Evolutionary conservation across 768 basidiomycete species (phyloP).

Genomic region (Leccinum variicolor): DNA sequence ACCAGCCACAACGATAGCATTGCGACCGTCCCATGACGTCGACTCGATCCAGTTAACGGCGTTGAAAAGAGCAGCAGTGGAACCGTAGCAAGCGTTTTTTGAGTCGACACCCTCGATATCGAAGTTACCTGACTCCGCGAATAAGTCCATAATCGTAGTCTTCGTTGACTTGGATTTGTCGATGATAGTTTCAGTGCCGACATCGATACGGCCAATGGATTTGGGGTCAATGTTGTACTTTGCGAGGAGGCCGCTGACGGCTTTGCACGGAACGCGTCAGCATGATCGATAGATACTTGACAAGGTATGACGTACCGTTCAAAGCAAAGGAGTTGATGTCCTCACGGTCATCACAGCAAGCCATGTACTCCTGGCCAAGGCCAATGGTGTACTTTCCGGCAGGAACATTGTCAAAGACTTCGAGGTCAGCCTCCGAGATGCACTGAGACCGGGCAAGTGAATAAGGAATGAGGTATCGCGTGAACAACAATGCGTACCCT

Average conservation of each 20-base stretch:
- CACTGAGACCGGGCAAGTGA: conserved; percentile 48
- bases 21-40: conserved; percentile 94
- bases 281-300: not conserved
- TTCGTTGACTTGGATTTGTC: conserved; percentile 99
- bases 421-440: conserved; percentile 93
- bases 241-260: conserved; percentile 82
- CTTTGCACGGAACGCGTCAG: conserved; percentile 37
- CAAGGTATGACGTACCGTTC: conserved; percentile 60
- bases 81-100: conserved; percentile 99
- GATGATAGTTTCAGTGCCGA: conserved; percentile 98
- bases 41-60: conserved; percentile 98
- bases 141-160: conserved; percentile 98
- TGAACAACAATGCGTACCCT: conserved; percentile 50
- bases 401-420: conserved; percentile 89
- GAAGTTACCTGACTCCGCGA: conserved; percentile 86
- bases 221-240: conserved; percentile 96
- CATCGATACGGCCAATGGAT: conserved; percentile 96
- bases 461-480: conserved; percentile 7
- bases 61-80: conserved; percentile 98
- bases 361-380: conserved; percentile 97
- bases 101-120: conserved; percentile 99
- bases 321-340: conserved; percentile 98
- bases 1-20: conserved; percentile 94
- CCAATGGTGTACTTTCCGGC: conserved; percentile 99
- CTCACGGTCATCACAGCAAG: conserved; percentile 97